Base-by-base conservation (phyloP, 352 stramenopile species). In the Albugo candida region DNA sequence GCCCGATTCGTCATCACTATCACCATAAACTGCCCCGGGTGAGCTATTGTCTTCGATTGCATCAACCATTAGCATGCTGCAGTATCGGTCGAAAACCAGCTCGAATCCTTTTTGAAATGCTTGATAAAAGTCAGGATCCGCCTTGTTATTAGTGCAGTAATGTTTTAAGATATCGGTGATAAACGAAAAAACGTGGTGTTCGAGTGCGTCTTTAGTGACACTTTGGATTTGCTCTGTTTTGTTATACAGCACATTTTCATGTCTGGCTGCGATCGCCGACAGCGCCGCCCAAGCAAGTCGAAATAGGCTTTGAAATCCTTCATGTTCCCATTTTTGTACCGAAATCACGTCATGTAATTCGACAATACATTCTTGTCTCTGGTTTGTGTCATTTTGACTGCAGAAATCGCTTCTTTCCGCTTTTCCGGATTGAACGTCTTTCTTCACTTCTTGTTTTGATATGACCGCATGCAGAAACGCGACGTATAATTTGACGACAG, bases 261-360 rank as follows among this genome's bases (percentile, higher is more conserved):
- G 1, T 46, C 47, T 39, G 39, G 60, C 43, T 35, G 56, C 35
- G 27, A 31, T 48, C 21, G 51, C 65, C 13, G 85, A 56, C 41
- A 84, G 83, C 11, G 58, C 73, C 8, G 72, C 73, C 75, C 75
- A 88, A 2, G 56, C 70, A 5, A 88, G 62, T 70, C 79, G 78
- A 13, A 63, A 67, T n/a, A 88, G 67, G 48, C 72, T 81, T 48
- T 88, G 75, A 36, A 79, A 70, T 11, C 48, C 60, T 27, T 59
- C 62, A 31, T 88, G 70, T 18, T 83, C 72, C 75, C 75, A 88
- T 13, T 72, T 51, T 12, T 79, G 59, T 21, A 71, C 55, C 45
- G 69, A 78, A 41, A 87, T 66, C 36, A 83, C 53, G 13, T 51
- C 45, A 43, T 87, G 75, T n/a, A 87, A 52, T 19, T 71, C 61